Evolutionary conservation across 2,329 filamentous ascomycete genomes (phyloP).

Genomic region (Zymoseptoria pseudotritici): DNA sequence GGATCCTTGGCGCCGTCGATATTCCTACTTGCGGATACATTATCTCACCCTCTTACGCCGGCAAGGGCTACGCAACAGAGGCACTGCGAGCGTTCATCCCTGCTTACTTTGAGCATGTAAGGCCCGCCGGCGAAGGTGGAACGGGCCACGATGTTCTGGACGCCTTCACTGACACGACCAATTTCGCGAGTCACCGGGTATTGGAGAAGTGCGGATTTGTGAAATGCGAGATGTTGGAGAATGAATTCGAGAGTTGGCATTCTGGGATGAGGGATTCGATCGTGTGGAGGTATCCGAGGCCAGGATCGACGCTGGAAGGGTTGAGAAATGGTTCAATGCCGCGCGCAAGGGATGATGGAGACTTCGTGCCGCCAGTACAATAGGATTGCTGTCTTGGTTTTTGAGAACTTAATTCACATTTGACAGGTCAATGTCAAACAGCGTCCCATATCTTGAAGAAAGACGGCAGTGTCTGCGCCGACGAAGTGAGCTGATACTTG

Average conservation of each 20-base stretch:
- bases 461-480: too few species aligned
- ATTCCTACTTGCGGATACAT: neutral
- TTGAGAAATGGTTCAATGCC: conserved; percentile 11
- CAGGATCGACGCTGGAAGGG: conserved; percentile 20
- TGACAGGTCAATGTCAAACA: too few species aligned
- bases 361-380: conserved; percentile 10
- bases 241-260: conserved; percentile 32
- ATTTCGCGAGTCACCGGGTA: conserved; percentile 50
- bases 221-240: conserved; percentile 33
- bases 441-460: too few species aligned
- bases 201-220: conserved; percentile 50
- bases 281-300: conserved; percentile 29
- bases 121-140: conserved; percentile 18
- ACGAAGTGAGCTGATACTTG: too few species aligned
- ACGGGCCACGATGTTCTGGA: conserved; percentile 32
- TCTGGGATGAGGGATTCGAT: conserved; percentile 31
- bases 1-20: conserved; percentile 29
- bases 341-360: conserved; percentile 3
- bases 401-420: too few species aligned
- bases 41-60: conserved; percentile 17
- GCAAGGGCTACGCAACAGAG: conserved; percentile 39
- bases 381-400: neutral
- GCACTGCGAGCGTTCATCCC: conserved; percentile 36
- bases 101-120: conserved; percentile 33
- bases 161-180: conserved; percentile 43